Conservation (phyloP, 495 filamentous ascomycete genomes). For the Trichoderma erinaceum region DNA sequence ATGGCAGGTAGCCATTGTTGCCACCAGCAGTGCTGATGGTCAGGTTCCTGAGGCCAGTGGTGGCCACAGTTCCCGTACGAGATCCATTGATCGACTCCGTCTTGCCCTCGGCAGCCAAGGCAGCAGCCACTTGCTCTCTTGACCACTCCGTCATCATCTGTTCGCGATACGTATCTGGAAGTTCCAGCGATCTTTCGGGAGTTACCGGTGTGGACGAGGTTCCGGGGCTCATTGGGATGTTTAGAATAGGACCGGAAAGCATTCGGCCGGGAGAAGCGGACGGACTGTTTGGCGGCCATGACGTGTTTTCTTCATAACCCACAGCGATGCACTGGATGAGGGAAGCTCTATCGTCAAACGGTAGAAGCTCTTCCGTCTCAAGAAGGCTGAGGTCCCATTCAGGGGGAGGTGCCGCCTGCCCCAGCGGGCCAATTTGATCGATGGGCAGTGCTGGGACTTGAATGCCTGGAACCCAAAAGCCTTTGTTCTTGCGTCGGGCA, state of each 20-base stretch:
- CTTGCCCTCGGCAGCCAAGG: slow-evolving; percentile 60
- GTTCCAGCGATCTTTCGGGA: slow-evolving; percentile 30
- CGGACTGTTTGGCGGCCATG: slow-evolving; percentile 61
- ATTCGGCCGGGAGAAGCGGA: slow-evolving; percentile 62
- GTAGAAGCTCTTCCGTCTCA: slow-evolving; percentile 52
- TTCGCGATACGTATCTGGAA: slow-evolving; percentile 53
- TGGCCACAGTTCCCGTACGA: slow-evolving; percentile 52
- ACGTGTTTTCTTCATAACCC: slow-evolving; percentile 52
- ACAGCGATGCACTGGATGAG: slow-evolving; percentile 68
- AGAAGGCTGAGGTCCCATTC: slow-evolving; percentile 44
- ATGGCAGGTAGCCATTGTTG: slow-evolving; percentile 26
- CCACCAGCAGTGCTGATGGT: slow-evolving; percentile 46
- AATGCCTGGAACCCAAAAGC: slow-evolving; percentile 72
- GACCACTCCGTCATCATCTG: slow-evolving; percentile 67
- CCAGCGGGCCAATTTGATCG: slow-evolving; percentile 42
- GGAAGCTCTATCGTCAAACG: slow-evolving; percentile 58
- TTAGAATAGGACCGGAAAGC: slow-evolving; percentile 55
- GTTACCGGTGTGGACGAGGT: slow-evolving; percentile 24
- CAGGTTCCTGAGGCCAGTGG: slow-evolving; percentile 46
- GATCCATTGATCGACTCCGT: slow-evolving; percentile 68
- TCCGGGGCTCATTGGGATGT: slow-evolving; percentile 32
- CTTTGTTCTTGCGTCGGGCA: slow-evolving; percentile 57
- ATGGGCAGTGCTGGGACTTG: slow-evolving; percentile 58
- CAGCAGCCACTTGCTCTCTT: slow-evolving; percentile 60
- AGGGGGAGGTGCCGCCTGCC: slow-evolving; percentile 38